Evolutionary conservation across 164 flowering plant species (phyloP).

Genomic region (Vitis rupestris): DNA sequence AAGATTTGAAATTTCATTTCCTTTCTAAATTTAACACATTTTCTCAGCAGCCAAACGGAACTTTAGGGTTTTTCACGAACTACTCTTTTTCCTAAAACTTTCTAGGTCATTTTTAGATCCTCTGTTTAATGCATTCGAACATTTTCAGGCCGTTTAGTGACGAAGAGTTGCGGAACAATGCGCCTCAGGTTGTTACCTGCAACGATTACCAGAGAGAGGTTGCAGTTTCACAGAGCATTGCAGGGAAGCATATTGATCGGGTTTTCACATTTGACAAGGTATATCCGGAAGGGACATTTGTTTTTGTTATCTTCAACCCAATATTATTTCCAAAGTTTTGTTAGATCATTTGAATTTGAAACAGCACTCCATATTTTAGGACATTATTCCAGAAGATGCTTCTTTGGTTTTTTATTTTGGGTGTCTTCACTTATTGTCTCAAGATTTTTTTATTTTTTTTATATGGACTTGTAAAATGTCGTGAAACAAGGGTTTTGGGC

Average conservation of each 20-base stretch:
- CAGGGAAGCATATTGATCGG: constrained; percentile 90
- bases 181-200: constrained; percentile 94
- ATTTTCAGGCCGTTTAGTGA: constrained; percentile 84
- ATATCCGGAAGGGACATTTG: background rate
- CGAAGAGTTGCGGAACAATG: constrained; percentile 82
- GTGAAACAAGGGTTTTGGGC: too few relatives aligned
- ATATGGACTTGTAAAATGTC: too few relatives aligned
- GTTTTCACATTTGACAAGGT: constrained; percentile 96
- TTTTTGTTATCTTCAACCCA: background rate
- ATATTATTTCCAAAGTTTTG: background rate
- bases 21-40: too few relatives aligned
- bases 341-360: background rate
- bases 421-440: too few relatives aligned
- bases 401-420: too few relatives aligned
- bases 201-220: constrained; percentile 87
- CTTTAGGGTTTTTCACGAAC: background rate
- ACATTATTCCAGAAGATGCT: too few relatives aligned
- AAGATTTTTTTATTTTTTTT: too few relatives aligned
- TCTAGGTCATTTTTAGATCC: too few relatives aligned
- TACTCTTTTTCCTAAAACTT: too few relatives aligned
- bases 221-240: constrained; percentile 83
- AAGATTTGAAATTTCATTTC: too few relatives aligned
- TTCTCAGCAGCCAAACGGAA: too few relatives aligned
- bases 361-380: too few relatives aligned
- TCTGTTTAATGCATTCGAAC: background rate